Evolutionary conservation across 148 eudicot genomes (phyloP), one percentile per base, ranked within the genome.

Genomic region (Arbutus unedo): DNA sequence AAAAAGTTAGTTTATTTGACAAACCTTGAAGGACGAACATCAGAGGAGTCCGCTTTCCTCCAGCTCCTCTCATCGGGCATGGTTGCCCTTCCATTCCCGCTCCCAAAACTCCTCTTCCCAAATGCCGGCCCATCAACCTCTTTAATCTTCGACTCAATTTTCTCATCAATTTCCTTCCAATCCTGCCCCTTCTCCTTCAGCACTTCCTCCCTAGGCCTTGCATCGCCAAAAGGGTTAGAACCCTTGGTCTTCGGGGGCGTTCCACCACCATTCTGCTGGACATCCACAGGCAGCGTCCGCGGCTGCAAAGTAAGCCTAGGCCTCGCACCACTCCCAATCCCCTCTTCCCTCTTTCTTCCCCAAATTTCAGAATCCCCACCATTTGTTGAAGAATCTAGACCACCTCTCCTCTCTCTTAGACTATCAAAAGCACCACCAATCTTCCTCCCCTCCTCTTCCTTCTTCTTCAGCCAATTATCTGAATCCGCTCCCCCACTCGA

Each of bases 191-290:
- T 92, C 80, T 90, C 94, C 82, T 90, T 89, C 94, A 96, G 88
- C 55, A 96, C 98, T 91, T 92, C 94, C 88, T 96, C 99, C 82
- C 99, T 93, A 0, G 99, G 99, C 91, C 98, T 90, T 2, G 99
- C 99, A 55, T 82, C 92, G 0, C 99, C 99, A 79, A 96, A 96
- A 0, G 99, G 99, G 50, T 91, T 96, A 6, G 90, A 81, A 44
- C 93, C 93, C 80, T 91, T 93, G 0, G 91, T 73, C 81, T 89
- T 93, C 60, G 60, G 79, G 54, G 54, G 86, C 13, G 74, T 49
- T 50, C 62, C 79, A 3, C 66, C n/a, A 18, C 86, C 88, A 80
- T 83, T 74, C 43, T 84, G 82, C 76, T 71, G 86, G 21, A 62
- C 87, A 45, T 11, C 77, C 81, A 93, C 83, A 0, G 97, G 94